Conservation (phyloP, 83 land plant genomes). For the Larix sibirica region DNA sequence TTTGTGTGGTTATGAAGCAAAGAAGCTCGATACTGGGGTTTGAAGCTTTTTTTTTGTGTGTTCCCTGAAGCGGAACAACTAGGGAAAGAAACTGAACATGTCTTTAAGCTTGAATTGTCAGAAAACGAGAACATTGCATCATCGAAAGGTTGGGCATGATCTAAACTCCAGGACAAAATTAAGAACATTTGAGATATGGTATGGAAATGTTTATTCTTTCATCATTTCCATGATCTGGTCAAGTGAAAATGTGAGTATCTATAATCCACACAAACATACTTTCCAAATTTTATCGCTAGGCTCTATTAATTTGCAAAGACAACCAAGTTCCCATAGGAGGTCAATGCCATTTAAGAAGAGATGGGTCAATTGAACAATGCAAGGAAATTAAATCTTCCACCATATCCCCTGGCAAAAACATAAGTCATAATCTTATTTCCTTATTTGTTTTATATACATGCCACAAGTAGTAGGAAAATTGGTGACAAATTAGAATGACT, state of each 20-base stretch:
- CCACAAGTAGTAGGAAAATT: neutral
- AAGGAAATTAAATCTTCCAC: constrained; percentile 18
- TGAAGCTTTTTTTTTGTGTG: too few relatives aligned
- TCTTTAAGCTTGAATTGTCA: too few relatives aligned
- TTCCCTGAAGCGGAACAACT: too few relatives aligned
- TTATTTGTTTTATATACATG: neutral
- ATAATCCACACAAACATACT: neutral
- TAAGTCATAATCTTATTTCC: neutral
- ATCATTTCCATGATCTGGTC: neutral
- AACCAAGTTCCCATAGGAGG: constrained; percentile 68
- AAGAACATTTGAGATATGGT: too few relatives aligned
- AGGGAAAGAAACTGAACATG: too few relatives aligned
- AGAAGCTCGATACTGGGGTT: too few relatives aligned
- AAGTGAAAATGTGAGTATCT: neutral
- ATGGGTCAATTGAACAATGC: constrained; percentile 74
- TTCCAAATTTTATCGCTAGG: constrained; percentile 26
- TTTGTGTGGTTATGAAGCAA: too few relatives aligned
- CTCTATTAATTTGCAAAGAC: constrained; percentile 79
- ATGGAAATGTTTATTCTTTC: neutral
- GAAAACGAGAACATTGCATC: too few relatives aligned
- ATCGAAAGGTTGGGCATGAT: too few relatives aligned
- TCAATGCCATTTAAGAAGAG: constrained; percentile 69
- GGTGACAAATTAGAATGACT: neutral
- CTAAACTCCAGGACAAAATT: too few relatives aligned
- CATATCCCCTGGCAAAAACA: neutral